phyloP scores from a whole-genome alignment of 192 early-diverging fungal genomes.

The Entophlyctis luteolus region DNA sequence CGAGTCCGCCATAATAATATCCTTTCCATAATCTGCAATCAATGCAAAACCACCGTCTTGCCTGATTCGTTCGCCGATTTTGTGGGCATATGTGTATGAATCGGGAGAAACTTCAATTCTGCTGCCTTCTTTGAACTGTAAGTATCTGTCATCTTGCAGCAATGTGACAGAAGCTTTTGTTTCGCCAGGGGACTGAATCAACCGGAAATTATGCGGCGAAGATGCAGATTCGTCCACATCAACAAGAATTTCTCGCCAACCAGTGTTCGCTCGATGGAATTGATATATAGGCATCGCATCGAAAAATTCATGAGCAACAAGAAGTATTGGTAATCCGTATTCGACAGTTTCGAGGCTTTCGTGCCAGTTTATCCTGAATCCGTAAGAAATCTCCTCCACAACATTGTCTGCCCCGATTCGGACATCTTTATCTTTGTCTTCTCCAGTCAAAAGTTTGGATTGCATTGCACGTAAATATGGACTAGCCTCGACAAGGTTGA shows the following conservation, averaged over 20 bases:
- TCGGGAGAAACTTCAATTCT: slow-evolving; percentile 83
- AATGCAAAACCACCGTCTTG: slow-evolving; percentile 67
- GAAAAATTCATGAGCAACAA: slow-evolving; percentile 95
- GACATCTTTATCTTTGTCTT: not conserved
- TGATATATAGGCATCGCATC: slow-evolving; percentile 90
- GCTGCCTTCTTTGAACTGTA: slow-evolving; percentile 66
- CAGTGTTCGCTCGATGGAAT: slow-evolving; percentile 69
- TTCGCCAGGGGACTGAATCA: slow-evolving; percentile 59
- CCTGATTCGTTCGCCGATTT: slow-evolving; percentile 69
- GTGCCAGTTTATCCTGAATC: slow-evolving; percentile 57
- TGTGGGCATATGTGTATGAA: slow-evolving; percentile 56
- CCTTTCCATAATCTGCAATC: slow-evolving; percentile 87
- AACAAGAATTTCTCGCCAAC: slow-evolving; percentile 88
- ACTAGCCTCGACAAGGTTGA: slow-evolving; percentile 85
- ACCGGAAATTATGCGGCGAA: slow-evolving; percentile 69
- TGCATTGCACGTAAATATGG: slow-evolving; percentile 61
- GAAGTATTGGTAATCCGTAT: slow-evolving; percentile 49
- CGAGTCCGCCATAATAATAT: slow-evolving; percentile 70
- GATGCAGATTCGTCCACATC: slow-evolving; percentile 69
- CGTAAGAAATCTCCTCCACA: not conserved
- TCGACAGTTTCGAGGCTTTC: slow-evolving; percentile 62
- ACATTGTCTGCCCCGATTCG: not conserved
- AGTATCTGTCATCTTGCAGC: slow-evolving; percentile 27
- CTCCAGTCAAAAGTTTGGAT: slow-evolving; percentile 17
- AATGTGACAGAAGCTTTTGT: slow-evolving; percentile 46